Evolutionary conservation across 108 stramenopile species (phyloP).

Genomic region (Cyclotella baltica): DNA sequence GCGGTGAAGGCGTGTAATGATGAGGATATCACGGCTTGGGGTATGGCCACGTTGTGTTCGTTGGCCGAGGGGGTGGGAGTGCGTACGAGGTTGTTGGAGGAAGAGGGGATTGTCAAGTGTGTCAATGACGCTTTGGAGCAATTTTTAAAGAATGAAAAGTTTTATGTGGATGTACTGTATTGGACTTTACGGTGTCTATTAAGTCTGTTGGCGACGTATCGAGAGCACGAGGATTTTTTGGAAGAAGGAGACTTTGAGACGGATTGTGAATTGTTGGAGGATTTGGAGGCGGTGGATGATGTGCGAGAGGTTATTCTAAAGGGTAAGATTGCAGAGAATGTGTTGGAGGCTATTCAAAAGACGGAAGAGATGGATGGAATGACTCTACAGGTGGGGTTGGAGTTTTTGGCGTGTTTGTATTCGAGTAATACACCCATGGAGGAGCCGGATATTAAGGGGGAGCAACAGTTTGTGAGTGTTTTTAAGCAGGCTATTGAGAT

Average conservation of each 20-base stretch:
- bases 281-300: constrained; percentile 11
- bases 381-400: constrained; percentile 5
- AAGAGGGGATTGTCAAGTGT: background rate
- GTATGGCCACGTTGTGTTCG: constrained; percentile 23
- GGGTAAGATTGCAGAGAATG: background rate
- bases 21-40: constrained; percentile 18
- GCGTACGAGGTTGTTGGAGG: constrained; percentile 5
- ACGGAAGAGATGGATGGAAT: background rate
- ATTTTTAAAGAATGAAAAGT: background rate
- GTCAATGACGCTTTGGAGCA: background rate
- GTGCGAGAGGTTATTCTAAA: background rate
- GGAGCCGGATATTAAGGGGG: background rate
- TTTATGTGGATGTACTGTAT: constrained; percentile 1
- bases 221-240: constrained; percentile 12
- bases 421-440: background rate
- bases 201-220: constrained; percentile 4
- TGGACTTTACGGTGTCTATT: constrained; percentile 30
- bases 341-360: background rate
- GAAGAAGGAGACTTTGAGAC: background rate
- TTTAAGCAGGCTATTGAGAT: background rate
- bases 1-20: background rate
- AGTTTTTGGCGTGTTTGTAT: constrained; percentile 2
- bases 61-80: constrained; percentile 26
- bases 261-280: background rate
- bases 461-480: background rate